Conservation (phyloP, 1,284 basidiomycete genomes). For the Volvariella surrecta region DNA sequence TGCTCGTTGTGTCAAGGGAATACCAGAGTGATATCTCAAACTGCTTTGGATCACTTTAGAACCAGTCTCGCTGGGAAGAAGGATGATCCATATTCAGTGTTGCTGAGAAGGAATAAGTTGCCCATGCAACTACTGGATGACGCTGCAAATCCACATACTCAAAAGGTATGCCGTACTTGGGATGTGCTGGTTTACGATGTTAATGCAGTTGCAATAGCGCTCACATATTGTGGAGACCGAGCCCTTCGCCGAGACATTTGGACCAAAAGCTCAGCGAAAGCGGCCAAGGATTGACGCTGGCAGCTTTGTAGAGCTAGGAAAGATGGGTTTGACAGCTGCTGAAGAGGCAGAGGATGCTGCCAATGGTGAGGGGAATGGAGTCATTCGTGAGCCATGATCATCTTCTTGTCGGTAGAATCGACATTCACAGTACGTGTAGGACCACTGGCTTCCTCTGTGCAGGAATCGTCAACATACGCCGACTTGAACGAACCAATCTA, state of each 20-base stretch:
- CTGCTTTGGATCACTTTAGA: constrained; percentile 89
- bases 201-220: constrained; percentile 37
- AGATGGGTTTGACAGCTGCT: constrained; percentile 44
- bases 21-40: constrained; percentile 96
- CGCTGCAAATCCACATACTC: constrained; percentile 66
- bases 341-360: constrained; percentile 36
- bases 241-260: constrained; percentile 88
- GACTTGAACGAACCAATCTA: constrained; percentile 83
- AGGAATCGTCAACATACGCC: constrained; percentile 55
- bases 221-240: constrained; percentile 92
- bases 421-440: constrained; percentile 22
- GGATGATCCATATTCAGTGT: constrained; percentile 90
- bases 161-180: constrained; percentile 50
- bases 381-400: constrained; percentile 27
- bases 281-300: constrained; percentile 78
- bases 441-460: constrained; percentile 33
- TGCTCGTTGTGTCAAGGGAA: constrained; percentile 55
- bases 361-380: constrained; percentile 26
- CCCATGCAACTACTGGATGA: constrained; percentile 92
- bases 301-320: constrained; percentile 81
- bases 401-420: neutral
- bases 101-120: constrained; percentile 86
- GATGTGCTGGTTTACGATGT: neutral
- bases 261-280: constrained; percentile 90
- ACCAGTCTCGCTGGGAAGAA: constrained; percentile 78